Percentiles rank a stretch among this genome's conserved stretches.
Evolutionary conservation across 2,329 filamentous ascomycete species (phyloP).

Genomic region (Aphanocladium album): DNA sequence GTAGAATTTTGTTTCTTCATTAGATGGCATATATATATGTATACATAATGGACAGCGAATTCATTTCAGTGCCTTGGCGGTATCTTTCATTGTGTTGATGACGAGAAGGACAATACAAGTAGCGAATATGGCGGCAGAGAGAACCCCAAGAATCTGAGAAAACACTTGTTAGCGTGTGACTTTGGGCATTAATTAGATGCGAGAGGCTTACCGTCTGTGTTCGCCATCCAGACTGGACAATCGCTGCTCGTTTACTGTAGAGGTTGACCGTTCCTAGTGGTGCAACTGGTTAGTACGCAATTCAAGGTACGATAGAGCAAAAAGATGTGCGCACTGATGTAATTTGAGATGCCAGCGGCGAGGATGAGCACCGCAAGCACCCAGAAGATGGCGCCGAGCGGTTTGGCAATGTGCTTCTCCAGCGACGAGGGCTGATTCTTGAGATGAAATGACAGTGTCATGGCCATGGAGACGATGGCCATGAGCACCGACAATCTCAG

Average conservation of each 20-base stretch:
- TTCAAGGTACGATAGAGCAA: background rate
- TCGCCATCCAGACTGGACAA: conserved; percentile 92
- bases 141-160: conserved; percentile 53
- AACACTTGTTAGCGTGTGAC: background rate
- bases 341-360: conserved; percentile 74
- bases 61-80: background rate
- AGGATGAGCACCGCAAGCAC: conserved; percentile 72
- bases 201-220: conserved; percentile 66
- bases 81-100: conserved; percentile 23
- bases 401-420: conserved; percentile 73
- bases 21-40: background rate
- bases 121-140: conserved; percentile 59
- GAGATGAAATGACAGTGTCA: conserved; percentile 89
- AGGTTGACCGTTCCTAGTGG: conserved; percentile 62
- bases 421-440: conserved; percentile 63
- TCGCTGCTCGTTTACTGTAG: conserved; percentile 70
- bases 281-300: background rate
- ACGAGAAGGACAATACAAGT: conserved; percentile 61
- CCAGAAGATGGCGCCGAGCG: conserved; percentile 88
- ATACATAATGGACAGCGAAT: background rate
- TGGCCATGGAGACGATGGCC: conserved; percentile 82
- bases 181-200: background rate
- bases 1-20: background rate
- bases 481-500: conserved; percentile 86
- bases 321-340: conserved; percentile 57